Evolutionary conservation across 1,139 yeast genomes (phyloP), one percentile per base, ranked within the genome.

Genomic region (Taphrina confusa): DNA sequence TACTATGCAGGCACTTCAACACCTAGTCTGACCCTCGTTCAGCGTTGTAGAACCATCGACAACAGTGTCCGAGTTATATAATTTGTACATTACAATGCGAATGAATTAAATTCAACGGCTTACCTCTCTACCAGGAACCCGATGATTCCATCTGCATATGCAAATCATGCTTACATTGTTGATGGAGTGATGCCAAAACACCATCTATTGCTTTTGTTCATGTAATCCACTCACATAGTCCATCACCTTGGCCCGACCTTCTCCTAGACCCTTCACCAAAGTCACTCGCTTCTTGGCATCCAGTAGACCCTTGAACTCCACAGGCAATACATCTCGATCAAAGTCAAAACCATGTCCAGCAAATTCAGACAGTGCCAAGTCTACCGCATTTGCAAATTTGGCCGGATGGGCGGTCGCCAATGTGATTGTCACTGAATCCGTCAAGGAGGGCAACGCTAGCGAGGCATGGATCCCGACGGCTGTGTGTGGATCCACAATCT

Each of bases 381-480:
- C 86, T 18, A 92, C 98, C 58, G 96, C 98, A 65, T 90, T 97
- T 27, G 96, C 88, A 71, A 92, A 92, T 75, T 92, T 92, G 63
- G 98, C 98, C 45, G 98, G 98, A 72, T 92, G 98, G 5, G 98
- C 98, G 47, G 98, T 92, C 1, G 97, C 87, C 64, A 92, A 81
- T 4, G 96, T 87, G 56, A 92, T 80, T 72, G 88, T 88, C 59
- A 76, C 72, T 47, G 78, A 72, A 28, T 76, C 70, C 18, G 73
- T 67, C n/a, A 68, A 73, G 40, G 77, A 76, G 67, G 54, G 66
- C 61, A 39, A 30, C 18, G 58, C 11, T 59, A 42, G 14, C 36
- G 94, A 78, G 27, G 95, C 85, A 62, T 84, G 80, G 50, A 94
- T 86, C 70, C 97, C 98, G 60, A 92, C 96, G 31, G 99, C 91